These are phyloP conservation scores for Phytophthora nicotianae DNA, from an alignment of 352 stramenopile genomes.

Conservation along the genomic window DNA sequence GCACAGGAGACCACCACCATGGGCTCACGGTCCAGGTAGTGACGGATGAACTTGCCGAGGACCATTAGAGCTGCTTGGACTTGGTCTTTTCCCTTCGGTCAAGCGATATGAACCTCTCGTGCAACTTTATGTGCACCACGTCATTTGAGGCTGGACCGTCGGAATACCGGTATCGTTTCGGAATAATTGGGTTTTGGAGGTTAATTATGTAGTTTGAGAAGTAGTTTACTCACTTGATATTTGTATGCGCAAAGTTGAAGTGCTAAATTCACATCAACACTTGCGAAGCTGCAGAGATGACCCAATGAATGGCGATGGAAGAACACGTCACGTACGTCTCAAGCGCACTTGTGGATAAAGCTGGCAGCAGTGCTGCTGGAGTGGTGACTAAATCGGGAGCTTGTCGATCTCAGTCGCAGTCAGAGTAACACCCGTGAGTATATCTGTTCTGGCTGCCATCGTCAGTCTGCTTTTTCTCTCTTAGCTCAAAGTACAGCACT, in stretches of 20 bases:
- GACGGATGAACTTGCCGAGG: conserved; percentile 79
- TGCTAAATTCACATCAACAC: neutral
- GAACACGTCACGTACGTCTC: neutral
- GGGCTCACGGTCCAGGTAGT: conserved; percentile 86
- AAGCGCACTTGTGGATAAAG: conserved; percentile 1
- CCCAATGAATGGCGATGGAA: conserved; percentile 14
- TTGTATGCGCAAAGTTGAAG: conserved; percentile 28
- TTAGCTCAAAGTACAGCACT: conserved; percentile 25
- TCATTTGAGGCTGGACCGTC: neutral
- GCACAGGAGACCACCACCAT: conserved; percentile 85
- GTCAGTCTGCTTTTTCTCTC: conserved; percentile 31
- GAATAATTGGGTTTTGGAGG: neutral
- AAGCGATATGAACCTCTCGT: conserved; percentile 31
- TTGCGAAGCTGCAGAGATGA: neutral
- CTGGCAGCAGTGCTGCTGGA: neutral
- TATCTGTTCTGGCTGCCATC: neutral
- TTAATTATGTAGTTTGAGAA: neutral
- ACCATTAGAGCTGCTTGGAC: conserved; percentile 30
- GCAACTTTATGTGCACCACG: conserved; percentile 16
- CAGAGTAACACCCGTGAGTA: neutral
- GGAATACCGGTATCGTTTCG: conserved; percentile 10
- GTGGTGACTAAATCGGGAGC: conserved; percentile 13
- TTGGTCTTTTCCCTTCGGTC: conserved; percentile 7
- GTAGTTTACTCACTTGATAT: neutral
- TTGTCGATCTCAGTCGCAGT: neutral